These are phyloP conservation scores for Fusarium xylarioides DNA, from an alignment of 2,329 filamentous ascomycete genomes.

Conservation along the genomic window DNA sequence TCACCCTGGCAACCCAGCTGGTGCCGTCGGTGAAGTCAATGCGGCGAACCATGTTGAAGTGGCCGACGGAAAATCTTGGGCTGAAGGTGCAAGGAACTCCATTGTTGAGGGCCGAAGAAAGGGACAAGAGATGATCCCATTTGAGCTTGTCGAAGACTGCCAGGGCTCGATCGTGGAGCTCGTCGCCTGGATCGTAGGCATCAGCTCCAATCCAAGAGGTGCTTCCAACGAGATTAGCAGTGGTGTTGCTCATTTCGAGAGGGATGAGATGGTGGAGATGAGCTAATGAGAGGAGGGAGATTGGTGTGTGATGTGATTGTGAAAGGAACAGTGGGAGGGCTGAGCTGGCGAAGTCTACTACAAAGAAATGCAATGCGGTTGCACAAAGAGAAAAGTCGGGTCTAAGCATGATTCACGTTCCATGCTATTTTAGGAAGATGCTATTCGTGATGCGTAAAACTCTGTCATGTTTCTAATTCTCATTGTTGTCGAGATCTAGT, in stretches of 20 bases:
- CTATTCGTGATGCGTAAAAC: not conserved
- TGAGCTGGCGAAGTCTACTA: not conserved
- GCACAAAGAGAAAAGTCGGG: not conserved
- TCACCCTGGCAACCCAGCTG: not conserved
- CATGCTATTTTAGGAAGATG: fast-evolving
- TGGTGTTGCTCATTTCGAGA: not conserved
- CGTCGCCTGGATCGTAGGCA: not conserved
- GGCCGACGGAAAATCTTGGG: not conserved
- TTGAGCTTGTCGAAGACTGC: not conserved
- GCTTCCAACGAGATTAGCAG: not conserved
- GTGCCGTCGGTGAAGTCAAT: not conserved
- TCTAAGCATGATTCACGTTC: too few relatives aligned
- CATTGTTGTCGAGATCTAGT: fast-evolving
- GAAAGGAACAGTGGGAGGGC: not conserved
- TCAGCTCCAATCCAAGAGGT: not conserved
- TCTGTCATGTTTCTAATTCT: not conserved
- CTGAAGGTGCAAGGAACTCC: not conserved
- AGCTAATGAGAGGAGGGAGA: not conserved
- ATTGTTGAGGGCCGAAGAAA: not conserved
- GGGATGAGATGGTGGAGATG: not conserved
- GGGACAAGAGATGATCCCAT: not conserved
- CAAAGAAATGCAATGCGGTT: not conserved
- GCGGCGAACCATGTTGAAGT: not conserved
- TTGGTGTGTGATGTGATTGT: not conserved
- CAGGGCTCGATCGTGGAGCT: not conserved